A percentile compares a stretch with the other conserved stretches of the same genome.
phyloP scores from a whole-genome alignment of 768 basidiomycete genomes.

The Boletus sp. region DNA sequence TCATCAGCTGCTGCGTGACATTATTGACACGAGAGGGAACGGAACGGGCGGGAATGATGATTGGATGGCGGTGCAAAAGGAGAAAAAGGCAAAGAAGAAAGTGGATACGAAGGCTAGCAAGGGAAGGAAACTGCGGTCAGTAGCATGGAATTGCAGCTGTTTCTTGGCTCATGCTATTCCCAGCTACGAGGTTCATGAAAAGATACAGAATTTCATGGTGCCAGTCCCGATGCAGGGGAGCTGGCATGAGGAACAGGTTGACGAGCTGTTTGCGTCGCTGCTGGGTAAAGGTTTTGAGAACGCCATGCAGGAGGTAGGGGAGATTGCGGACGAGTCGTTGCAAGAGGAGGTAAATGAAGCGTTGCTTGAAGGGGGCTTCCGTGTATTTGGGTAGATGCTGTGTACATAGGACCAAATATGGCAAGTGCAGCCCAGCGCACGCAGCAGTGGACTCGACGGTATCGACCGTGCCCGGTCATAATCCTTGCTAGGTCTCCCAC shows the following conservation, averaged over 20 bases:
- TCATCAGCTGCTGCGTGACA: conserved; percentile 84
- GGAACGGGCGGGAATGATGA: conserved; percentile 47
- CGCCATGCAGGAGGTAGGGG: conserved; percentile 24
- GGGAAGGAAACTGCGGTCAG: conserved; percentile 84
- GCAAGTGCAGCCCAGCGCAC: conserved; percentile 9
- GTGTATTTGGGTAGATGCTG: conserved; percentile 51
- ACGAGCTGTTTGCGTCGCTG: conserved; percentile 88
- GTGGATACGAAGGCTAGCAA: conserved; percentile 97
- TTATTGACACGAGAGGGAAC: conserved; percentile 68
- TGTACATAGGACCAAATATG: conserved; percentile 26
- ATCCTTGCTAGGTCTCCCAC: neutral
- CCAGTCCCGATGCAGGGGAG: conserved; percentile 63
- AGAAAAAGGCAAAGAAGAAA: conserved; percentile 74
- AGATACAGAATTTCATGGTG: conserved; percentile 95
- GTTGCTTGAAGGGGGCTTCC: conserved; percentile 43
- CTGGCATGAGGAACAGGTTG: conserved; percentile 97
- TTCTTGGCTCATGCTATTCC: conserved; percentile 2
- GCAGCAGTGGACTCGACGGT: conserved; percentile 2
- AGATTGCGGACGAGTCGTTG: conserved; percentile 28
- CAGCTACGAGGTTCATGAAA: conserved; percentile 93
- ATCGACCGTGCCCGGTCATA: neutral
- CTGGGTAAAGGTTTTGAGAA: conserved; percentile 70
- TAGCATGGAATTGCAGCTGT: conserved; percentile 4
- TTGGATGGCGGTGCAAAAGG: conserved; percentile 64
- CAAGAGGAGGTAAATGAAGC: conserved; percentile 34